Evolutionary conservation across 2,329 filamentous ascomycete genomes (phyloP).

Genomic region (Didymella keratinophila): DNA sequence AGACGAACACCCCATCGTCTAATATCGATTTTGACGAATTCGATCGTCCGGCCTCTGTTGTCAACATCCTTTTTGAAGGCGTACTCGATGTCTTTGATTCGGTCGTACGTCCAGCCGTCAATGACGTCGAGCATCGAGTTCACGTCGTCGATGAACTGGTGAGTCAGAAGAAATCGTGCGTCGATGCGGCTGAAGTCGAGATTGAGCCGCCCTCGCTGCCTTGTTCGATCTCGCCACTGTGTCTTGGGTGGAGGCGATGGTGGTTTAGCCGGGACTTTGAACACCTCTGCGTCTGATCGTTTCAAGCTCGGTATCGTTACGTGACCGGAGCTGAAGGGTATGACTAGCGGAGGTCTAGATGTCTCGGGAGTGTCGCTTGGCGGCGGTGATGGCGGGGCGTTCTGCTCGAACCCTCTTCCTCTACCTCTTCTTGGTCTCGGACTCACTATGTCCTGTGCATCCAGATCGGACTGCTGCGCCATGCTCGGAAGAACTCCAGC

Average conservation of each 20-base stretch:
- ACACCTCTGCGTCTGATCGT: background rate
- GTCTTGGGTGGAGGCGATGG: background rate
- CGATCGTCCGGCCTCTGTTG: slow-evolving; percentile 2
- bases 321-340: background rate
- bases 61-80: slow-evolving; percentile 13
- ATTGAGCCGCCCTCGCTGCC: slow-evolving; percentile 4
- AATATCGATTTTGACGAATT: background rate
- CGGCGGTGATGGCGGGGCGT: no score
- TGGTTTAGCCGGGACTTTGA: background rate
- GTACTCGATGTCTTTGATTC: slow-evolving; percentile 3
- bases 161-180: slow-evolving; percentile 12
- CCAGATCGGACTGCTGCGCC: background rate
- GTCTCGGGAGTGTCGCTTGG: background rate
- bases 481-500: background rate
- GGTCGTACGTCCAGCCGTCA: slow-evolving; percentile 3
- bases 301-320: background rate
- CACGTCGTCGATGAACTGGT: slow-evolving; percentile 19
- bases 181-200: slow-evolving; percentile 13
- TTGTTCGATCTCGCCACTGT: slow-evolving; percentile 6
- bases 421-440: background rate
- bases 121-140: slow-evolving; percentile 24
- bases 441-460: background rate
- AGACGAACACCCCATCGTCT: slow-evolving; percentile 8
- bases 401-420: background rate
- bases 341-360: background rate